phyloP scores from a whole-genome alignment of 2,329 filamentous ascomycete species.

The Stagonosporopsis tanaceti region DNA sequence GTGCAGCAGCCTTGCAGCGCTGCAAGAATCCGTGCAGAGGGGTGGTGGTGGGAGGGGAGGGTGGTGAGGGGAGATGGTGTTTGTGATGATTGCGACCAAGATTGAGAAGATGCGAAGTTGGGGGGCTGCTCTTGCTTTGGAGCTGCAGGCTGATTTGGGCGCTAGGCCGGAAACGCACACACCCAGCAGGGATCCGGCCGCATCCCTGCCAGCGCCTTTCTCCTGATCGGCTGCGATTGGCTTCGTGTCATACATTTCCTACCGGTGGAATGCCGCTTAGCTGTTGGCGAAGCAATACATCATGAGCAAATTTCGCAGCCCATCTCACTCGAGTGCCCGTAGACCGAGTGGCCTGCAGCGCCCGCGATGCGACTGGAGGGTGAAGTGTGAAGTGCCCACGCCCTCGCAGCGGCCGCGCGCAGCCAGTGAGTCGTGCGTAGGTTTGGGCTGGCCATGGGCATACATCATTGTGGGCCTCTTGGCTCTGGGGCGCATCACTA shows the following conservation, averaged over 20 bases:
- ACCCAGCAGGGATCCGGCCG: constrained; percentile 6
- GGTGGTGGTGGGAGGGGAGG: constrained; percentile 24
- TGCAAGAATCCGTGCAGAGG: constrained; percentile 33
- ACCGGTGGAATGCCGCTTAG: constrained; percentile 24
- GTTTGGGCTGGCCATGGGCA: constrained; percentile 21
- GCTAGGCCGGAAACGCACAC: constrained; percentile 15
- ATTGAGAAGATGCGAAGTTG: constrained; percentile 21
- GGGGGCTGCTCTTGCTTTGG: constrained; percentile 18
- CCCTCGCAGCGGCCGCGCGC: constrained; percentile 1
- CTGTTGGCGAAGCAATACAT: constrained; percentile 22
- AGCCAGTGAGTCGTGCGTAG: constrained; percentile 17
- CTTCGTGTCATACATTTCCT: constrained; percentile 23
- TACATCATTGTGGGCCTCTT: constrained; percentile 33
- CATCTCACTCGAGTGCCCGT: constrained; percentile 10
- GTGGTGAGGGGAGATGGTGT: constrained; percentile 18
- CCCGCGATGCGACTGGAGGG: constrained; percentile 4
- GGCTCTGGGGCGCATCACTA: constrained; percentile 29
- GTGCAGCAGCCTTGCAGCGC: constrained; percentile 37
- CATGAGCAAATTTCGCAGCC: constrained; percentile 19
- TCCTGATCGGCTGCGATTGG: constrained; percentile 22
- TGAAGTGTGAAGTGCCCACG: neutral
- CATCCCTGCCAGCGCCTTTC: constrained; percentile 1
- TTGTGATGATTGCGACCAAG: constrained; percentile 20
- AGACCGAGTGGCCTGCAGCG: constrained; percentile 14
- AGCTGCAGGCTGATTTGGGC: constrained; percentile 15